Base-by-base conservation (phyloP, 768 basidiomycete genomes). In the Pleurotus djamor region DNA sequence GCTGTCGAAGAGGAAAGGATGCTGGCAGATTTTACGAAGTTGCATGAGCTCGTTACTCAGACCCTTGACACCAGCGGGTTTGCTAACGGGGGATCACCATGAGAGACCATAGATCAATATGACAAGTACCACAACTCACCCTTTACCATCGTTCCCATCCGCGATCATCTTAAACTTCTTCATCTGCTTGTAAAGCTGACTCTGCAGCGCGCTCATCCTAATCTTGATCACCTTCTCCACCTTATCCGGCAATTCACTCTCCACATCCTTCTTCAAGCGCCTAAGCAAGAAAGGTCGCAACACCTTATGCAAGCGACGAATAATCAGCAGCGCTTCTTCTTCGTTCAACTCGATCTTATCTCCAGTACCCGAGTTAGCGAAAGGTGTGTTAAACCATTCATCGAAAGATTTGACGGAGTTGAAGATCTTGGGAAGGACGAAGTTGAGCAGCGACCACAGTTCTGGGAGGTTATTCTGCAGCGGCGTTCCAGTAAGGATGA, bases 321-420 rank as follows among this genome's bases (percentile, higher is more conserved):
- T 97, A 68, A 99, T 94, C 59, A 98, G 89, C 38, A 98, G 81
- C 3, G 94, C 92, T 79, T 99, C 97, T 91, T 98, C 97, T 90
- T 99, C 97, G 76, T 96, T 97, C 78, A 98, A 73, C 79, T 97
- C 95, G 69, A 98, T 96, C 84, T 96, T 97, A 76, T 99, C 97
- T 7, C 91, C 90, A 0, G 92, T 92, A 34, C 96, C 96, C n/a
- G 95, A 94, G 73, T 94, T 98, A 60, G 97, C 96, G 65, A 99
- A 99, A 0, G 97, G 97, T 1, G 96, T 97, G 77, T 98, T 98
- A 83, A 98, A 99, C 97, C 97, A 99, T 69, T 98, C 97, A 67
- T 98, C 97, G 71, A 99, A 98, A 17, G 95, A 96, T 72, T 98
- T 96, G 61, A 97, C 95, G 0, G 96, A 98, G 77, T 98, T 98